Evolutionary conservation across 192 early-diverging fungal species (phyloP), one percentile per base, ranked within the genome.

Genomic region (Anaeromyces robustus): DNA sequence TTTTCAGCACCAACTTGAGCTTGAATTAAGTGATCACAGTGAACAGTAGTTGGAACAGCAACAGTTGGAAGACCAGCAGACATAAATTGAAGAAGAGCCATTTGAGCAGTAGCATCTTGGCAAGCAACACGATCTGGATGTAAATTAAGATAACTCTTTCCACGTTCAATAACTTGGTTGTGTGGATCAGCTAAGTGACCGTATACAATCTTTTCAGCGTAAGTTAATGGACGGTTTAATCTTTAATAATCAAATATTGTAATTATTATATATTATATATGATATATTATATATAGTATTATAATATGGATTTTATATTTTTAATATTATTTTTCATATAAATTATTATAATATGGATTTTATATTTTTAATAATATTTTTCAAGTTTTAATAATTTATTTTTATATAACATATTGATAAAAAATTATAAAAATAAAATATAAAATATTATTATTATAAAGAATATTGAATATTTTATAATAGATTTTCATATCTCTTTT

Each of bases 101-200:
- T 97, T 86, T 86, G 85, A 80, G 97, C 97, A 82, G 97, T 98
- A 80, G 97, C 96, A 85, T 97, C 97, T 88, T 98, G 97, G 87
- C 95, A 97, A 78, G 96, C 97, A 88, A 98, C 97, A 84, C 97
- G 96, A 89, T 98, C 97, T 77, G 97, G 97, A 79, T 95, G 94
- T 82, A 98, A 92, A 88, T 94, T 96, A 81, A 98, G 91, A 87
- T 98, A 98, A 31, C 94, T 95, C 82, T 90, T 84, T 32, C 96
- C 97, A 84, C 96, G 94, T 81, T 89, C 89, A 85, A 98, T 97
- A 80, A 96, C 96, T 90, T 97, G 96, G 88, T 94, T 92, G 78
- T 91, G 90, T 80, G 97, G 92, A 86, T 98, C 92, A 89, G 96
- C 96, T 87, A 97, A 92, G 89, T 98, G 97, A 82, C 96, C 95